Evolutionary conservation across 805 yeast species (phyloP).

Genomic region (Priceomyces haplophilus): DNA sequence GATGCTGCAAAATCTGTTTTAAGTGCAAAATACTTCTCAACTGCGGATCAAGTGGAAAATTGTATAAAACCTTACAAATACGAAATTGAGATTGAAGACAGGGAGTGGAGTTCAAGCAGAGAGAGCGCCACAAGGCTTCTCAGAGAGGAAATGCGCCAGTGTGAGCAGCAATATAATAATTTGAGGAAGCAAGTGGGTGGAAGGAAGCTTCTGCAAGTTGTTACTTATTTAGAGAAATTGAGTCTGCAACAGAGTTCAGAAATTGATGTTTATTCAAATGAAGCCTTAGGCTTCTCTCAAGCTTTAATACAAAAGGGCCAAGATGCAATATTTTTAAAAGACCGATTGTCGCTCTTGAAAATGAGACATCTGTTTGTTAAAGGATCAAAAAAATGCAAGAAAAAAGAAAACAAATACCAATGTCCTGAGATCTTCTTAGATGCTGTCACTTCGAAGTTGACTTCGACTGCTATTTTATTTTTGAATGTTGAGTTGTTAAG

Average conservation of each 20-base stretch:
- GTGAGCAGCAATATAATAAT: constrained; percentile 57
- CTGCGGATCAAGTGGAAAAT: constrained; percentile 98
- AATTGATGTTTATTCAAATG: constrained; percentile 48
- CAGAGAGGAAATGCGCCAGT: constrained; percentile 83
- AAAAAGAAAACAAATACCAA: constrained; percentile 75
- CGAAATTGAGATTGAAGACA: constrained; percentile 92
- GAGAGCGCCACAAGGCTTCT: constrained; percentile 72
- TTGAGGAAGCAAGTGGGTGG: constrained; percentile 77
- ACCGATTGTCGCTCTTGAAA: constrained; percentile 64
- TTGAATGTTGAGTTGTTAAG: constrained; percentile 89
- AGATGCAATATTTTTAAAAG: constrained; percentile 75
- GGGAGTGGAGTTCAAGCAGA: constrained; percentile 85
- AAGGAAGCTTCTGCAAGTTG: constrained; percentile 77
- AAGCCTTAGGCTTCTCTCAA: constrained; percentile 81
- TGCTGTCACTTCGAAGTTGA: constrained; percentile 86
- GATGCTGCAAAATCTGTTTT: constrained; percentile 84
- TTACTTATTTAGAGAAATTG: constrained; percentile 62
- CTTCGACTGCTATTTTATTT: constrained; percentile 89
- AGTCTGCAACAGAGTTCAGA: constrained; percentile 33
- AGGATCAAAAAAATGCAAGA: constrained; percentile 70
- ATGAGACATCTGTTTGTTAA: constrained; percentile 71
- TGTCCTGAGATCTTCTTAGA: constrained; percentile 95
- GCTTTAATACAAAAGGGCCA: constrained; percentile 73
- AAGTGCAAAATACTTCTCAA: constrained; percentile 74
- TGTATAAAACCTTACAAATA: constrained; percentile 97